Evolutionary conservation across 2,329 filamentous ascomycete genomes (phyloP), one percentile per base, ranked within the genome.

Genomic region (Ramichloridium luteum): DNA sequence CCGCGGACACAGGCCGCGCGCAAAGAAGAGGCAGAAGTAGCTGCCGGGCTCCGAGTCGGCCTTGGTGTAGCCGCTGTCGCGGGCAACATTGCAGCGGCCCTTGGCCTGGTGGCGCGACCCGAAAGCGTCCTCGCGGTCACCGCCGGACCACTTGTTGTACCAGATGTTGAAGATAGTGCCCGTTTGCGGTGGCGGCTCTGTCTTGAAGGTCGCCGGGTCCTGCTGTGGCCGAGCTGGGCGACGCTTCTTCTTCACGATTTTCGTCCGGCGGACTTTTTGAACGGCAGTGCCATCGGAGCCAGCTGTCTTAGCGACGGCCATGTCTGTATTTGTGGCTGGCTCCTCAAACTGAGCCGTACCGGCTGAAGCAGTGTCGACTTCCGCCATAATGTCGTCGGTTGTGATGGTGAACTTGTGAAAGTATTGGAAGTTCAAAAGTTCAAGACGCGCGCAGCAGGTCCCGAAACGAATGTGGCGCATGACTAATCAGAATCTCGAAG

Each of bases 71-170:
- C 64, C 64, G 32, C 48, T 56, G 46, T 68, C 90, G 39, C 70
- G 74, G 1, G 77, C 77, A 38, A 98, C 66, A 53, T 86, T 90
- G 66, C 90, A 96, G 34, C 92, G 80, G 2, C 79, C 80, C 43
- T 80, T 77, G 3, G 90, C 88, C 10, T 77, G 72, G 13, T 77
- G 80, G 53, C 94, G 79, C 20, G 80, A 83, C 3, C 85, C 70
- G 51, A 88, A 85, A 47, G 86, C 84, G 63, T 92, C 85, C 53
- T 96, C 88, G 38, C 85, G 74, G 59, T 98, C 90, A 50, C 90
- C 90, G 44, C 90, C 90, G 1, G 78, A 80, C 86, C 88, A 96
- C 60, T 94, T 96, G 64, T 93, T 94, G 62, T 94, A 93, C 88
- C 86, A 94, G 51, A 93, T 92, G 59, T 98, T 98, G 69, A 90